A percentile compares a stretch with the other conserved stretches of the same genome.
Conservation (phyloP, 768 basidiomycete genomes). For the Mycena epipterygia region DNA sequence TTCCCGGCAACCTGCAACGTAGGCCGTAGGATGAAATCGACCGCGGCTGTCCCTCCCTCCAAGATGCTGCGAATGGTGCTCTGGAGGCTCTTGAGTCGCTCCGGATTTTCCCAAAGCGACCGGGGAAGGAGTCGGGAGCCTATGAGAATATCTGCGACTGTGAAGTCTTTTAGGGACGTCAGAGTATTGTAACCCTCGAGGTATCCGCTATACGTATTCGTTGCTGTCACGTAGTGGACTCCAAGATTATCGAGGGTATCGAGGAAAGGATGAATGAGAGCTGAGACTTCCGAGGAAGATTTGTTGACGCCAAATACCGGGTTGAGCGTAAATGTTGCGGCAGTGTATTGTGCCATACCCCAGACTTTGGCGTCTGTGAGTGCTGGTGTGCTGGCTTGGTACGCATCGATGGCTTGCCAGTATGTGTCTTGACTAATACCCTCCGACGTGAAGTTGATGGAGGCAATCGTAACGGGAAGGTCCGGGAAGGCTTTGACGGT, state of each 20-base stretch:
- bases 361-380: slow-evolving; percentile 24
- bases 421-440: slow-evolving; percentile 22
- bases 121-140: slow-evolving; percentile 19
- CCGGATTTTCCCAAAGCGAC: slow-evolving; percentile 23
- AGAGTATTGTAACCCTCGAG: slow-evolving; percentile 8
- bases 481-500: slow-evolving; percentile 30
- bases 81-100: slow-evolving; percentile 14
- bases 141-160: slow-evolving; percentile 8
- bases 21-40: slow-evolving; percentile 22
- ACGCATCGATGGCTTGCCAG: slow-evolving; percentile 29
- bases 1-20: slow-evolving; percentile 23
- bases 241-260: slow-evolving; percentile 25
- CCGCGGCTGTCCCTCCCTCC: slow-evolving; percentile 11
- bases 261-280: slow-evolving; percentile 23
- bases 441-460: slow-evolving; percentile 26
- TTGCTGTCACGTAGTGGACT: slow-evolving; percentile 16
- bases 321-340: slow-evolving; percentile 20
- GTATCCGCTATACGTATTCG: slow-evolving; percentile 23
- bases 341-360: slow-evolving; percentile 16
- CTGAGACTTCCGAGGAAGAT: slow-evolving; percentile 16
- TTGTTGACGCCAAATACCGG: slow-evolving; percentile 22
- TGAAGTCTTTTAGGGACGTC: slow-evolving; percentile 4
- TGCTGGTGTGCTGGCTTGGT: slow-evolving; percentile 19
- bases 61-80: slow-evolving; percentile 17
- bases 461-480: slow-evolving; percentile 24